Percentiles rank a stretch among this genome's conserved stretches.
These are phyloP conservation scores for Kuraishia piskuri DNA, from an alignment of 805 yeast genomes.

Conservation along the genomic window DNA sequence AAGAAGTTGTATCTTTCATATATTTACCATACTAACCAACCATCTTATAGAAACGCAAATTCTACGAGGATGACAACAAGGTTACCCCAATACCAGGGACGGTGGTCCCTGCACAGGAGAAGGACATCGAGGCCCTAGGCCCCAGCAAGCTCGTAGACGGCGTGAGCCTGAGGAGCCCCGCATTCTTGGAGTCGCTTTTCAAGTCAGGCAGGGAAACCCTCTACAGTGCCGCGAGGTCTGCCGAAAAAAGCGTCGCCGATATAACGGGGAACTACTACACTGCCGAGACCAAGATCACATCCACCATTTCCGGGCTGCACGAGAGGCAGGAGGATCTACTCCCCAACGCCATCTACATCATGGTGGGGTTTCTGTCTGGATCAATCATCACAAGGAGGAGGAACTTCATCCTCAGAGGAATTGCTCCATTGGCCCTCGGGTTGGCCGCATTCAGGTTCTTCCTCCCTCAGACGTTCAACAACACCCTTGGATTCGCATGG, in stretches of 20 bases:
- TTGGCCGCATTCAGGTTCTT: conserved; percentile 56
- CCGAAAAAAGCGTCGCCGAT: conserved; percentile 32
- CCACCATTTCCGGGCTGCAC: conserved; percentile 57
- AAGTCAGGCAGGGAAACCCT: conserved; percentile 37
- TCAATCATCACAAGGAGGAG: conserved; percentile 65
- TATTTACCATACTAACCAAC: no score
- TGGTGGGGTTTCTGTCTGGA: conserved; percentile 65
- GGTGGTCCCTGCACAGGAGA: conserved; percentile 30
- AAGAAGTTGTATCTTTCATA: background rate
- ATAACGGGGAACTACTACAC: conserved; percentile 41
- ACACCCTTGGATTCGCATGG: conserved; percentile 51
- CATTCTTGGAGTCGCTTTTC: conserved; percentile 38
- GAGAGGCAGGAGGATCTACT: conserved; percentile 57
- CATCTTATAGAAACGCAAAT: conserved; percentile 23
- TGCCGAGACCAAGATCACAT: conserved; percentile 55
- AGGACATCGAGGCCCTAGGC: conserved; percentile 34
- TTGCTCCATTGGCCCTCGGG: conserved; percentile 56
- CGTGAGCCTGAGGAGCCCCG: conserved; percentile 44
- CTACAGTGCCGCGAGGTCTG: conserved; percentile 19
- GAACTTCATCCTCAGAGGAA: conserved; percentile 41
- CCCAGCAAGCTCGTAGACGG: conserved; percentile 45
- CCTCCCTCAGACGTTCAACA: conserved; percentile 63
- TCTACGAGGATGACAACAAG: conserved; percentile 41
- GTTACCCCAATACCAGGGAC: conserved; percentile 45
- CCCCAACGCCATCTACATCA: conserved; percentile 62